Conservation (phyloP, 2,329 filamentous ascomycete species). For the Botrytis galanthina region DNA sequence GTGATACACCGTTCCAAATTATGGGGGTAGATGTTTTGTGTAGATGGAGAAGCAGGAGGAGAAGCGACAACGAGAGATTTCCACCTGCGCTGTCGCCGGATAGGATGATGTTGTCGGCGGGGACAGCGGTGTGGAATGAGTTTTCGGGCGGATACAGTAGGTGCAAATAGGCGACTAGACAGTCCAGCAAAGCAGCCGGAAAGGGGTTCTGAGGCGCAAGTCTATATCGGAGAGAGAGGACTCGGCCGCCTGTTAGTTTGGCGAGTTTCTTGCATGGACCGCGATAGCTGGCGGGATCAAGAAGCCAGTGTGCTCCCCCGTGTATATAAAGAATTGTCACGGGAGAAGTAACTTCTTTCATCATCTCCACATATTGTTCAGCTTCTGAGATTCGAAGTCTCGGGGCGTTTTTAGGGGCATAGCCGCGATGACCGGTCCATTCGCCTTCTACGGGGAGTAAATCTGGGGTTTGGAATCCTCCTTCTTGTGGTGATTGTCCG, state of each 20-base stretch:
- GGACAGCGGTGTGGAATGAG: conserved; percentile 58
- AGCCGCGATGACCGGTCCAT: conserved; percentile 70
- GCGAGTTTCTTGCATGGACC: conserved; percentile 58
- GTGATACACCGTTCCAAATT: conserved; percentile 54
- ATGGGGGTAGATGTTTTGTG: conserved; percentile 55
- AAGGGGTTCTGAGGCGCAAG: conserved; percentile 74
- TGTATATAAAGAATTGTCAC: conserved; percentile 72
- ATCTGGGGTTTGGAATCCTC: conserved; percentile 48
- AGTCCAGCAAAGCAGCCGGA: conserved; percentile 71
- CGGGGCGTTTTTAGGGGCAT: conserved; percentile 48
- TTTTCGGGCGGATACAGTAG: conserved; percentile 46
- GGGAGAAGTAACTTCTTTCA: conserved; percentile 62
- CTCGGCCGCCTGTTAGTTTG: conserved; percentile 64
- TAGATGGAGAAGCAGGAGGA: conserved; percentile 68
- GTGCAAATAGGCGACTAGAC: conserved; percentile 66
- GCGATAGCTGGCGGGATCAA: conserved; percentile 69
- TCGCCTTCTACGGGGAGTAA: conserved; percentile 63
- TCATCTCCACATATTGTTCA: conserved; percentile 63
- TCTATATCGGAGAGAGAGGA: conserved; percentile 66
- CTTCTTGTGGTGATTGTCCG: conserved; percentile 23
- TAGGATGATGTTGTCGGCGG: conserved; percentile 65
- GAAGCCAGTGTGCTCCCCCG: conserved; percentile 70
- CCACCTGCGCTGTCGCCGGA: conserved; percentile 73
- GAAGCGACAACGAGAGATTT: conserved; percentile 63
- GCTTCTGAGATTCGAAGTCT: conserved; percentile 58